Percentiles rank a stretch among this genome's conserved stretches.
These are phyloP conservation scores for Prunus dulcis DNA, from an alignment of 306 rosid genomes.

Conservation along the genomic window DNA sequence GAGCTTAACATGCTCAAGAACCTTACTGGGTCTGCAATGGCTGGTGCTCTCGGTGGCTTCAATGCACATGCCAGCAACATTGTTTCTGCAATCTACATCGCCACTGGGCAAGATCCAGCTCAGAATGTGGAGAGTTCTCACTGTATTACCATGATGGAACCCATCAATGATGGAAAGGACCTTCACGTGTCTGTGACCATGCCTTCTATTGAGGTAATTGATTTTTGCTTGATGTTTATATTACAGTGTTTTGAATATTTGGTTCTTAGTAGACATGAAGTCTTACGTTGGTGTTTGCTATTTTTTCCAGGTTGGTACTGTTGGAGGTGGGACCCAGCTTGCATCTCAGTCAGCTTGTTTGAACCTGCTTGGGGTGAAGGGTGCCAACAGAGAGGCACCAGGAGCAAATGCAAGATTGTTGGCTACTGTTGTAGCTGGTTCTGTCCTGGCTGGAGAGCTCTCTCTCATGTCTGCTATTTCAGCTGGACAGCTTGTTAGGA, in stretches of 20 bases:
- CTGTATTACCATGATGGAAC: conserved; percentile 92
- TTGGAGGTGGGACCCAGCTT: conserved; percentile 97
- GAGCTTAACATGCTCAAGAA: conserved; percentile 96
- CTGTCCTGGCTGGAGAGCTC: conserved; percentile 92
- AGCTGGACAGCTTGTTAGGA: conserved; percentile 82
- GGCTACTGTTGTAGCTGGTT: conserved; percentile 75
- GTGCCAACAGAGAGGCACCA: conserved; percentile 71
- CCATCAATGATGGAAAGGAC: conserved; percentile 70
- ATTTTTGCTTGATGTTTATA: background rate
- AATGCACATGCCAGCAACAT: conserved; percentile 95
- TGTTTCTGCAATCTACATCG: conserved; percentile 71
- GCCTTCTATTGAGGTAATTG: conserved; percentile 81
- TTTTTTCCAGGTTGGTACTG: conserved; percentile 73
- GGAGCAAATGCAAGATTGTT: conserved; percentile 71
- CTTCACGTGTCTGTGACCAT: conserved; percentile 88
- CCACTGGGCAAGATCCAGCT: conserved; percentile 98
- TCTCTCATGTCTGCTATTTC: conserved; percentile 93
- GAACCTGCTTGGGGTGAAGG: conserved; percentile 83
- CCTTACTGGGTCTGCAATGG: conserved; percentile 83
- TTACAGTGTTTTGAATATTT: background rate
- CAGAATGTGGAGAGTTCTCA: conserved; percentile 92
- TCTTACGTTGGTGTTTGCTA: conserved; percentile 2
- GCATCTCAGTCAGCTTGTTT: conserved; percentile 93
- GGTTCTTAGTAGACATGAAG: background rate
- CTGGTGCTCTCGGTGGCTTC: conserved; percentile 96